phyloP scores from a whole-genome alignment of 257 asterid genomes.

The Lycium ferocissimum region DNA sequence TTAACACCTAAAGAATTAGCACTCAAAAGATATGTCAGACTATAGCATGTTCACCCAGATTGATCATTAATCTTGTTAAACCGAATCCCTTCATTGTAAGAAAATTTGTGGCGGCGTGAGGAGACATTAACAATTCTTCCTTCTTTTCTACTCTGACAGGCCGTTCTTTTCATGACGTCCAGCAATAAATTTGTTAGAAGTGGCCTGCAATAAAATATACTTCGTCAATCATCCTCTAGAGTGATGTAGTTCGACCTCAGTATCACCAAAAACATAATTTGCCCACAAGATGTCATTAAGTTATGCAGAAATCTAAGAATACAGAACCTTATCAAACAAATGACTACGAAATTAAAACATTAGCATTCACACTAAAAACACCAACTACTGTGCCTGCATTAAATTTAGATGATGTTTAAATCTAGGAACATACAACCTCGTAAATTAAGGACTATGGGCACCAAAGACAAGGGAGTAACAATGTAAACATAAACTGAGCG shows the following conservation, averaged over 20 bases:
- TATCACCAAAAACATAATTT: background rate
- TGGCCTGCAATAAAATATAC: conserved; percentile 65
- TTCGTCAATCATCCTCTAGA: background rate
- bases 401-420: background rate
- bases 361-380: background rate
- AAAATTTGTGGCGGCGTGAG: conserved; percentile 60
- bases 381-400: background rate
- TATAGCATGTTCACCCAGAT: conserved; percentile 50
- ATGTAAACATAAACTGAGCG: background rate
- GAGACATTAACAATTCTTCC: conserved; percentile 91
- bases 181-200: conserved; percentile 65
- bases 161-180: conserved; percentile 80
- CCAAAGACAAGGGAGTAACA: background rate
- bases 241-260: background rate
- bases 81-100: conserved; percentile 71
- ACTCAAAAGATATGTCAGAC: background rate
- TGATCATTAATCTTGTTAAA: conserved; percentile 66
- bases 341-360: background rate
- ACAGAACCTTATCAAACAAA: background rate
- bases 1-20: background rate
- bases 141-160: conserved; percentile 58
- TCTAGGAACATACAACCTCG: background rate
- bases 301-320: background rate
- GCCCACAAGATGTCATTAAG: background rate
- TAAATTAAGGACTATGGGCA: background rate